Conservation (phyloP, 129 eudicot genomes). For the Pseudognaphalium luteoalbum region DNA sequence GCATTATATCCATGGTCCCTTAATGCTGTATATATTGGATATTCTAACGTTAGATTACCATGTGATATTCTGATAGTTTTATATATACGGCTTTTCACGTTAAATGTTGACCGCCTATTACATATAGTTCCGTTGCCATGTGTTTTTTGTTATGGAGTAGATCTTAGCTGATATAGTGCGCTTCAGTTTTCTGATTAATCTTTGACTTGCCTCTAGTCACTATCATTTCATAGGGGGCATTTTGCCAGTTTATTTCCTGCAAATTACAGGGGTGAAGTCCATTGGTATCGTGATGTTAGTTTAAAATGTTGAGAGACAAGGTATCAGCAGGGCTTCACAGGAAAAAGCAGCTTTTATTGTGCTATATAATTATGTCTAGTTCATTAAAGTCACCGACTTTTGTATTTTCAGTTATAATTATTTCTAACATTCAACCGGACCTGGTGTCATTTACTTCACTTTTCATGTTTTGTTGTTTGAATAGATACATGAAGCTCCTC, state of each 20-base stretch:
- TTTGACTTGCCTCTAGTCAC: slow-evolving; percentile 36
- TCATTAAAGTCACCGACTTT: slow-evolving; percentile 21
- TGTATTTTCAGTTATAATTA: slow-evolving; percentile 6
- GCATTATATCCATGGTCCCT: slow-evolving; percentile 25
- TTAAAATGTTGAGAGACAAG: slow-evolving; percentile 60
- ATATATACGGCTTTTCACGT: slow-evolving; percentile 17
- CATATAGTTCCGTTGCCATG: slow-evolving; percentile 17
- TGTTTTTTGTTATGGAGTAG: slow-evolving; percentile 6
- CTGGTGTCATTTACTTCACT: slow-evolving; percentile 46
- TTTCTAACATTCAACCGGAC: slow-evolving; percentile 6
- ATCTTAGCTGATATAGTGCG: slow-evolving; percentile 26
- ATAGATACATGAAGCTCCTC: slow-evolving; percentile 94
- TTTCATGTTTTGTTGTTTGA: slow-evolving; percentile 30
- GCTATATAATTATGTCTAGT: slow-evolving; percentile 15
- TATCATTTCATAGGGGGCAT: slow-evolving; percentile 44
- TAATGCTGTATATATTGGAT: slow-evolving; percentile 17
- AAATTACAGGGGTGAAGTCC: slow-evolving; percentile 64
- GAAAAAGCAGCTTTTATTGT: slow-evolving; percentile 27
- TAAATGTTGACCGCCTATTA: not conserved
- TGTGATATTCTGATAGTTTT: slow-evolving; percentile 21
- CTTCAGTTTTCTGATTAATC: slow-evolving; percentile 12
- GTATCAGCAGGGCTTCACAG: slow-evolving; percentile 62
- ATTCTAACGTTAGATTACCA: slow-evolving; percentile 22
- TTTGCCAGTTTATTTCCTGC: slow-evolving; percentile 42
- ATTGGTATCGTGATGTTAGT: slow-evolving; percentile 48